A percentile compares a stretch with the other conserved stretches of the same genome.
phyloP scores from a whole-genome alignment of 495 filamentous ascomycete species.

The Penicillium herquei region DNA sequence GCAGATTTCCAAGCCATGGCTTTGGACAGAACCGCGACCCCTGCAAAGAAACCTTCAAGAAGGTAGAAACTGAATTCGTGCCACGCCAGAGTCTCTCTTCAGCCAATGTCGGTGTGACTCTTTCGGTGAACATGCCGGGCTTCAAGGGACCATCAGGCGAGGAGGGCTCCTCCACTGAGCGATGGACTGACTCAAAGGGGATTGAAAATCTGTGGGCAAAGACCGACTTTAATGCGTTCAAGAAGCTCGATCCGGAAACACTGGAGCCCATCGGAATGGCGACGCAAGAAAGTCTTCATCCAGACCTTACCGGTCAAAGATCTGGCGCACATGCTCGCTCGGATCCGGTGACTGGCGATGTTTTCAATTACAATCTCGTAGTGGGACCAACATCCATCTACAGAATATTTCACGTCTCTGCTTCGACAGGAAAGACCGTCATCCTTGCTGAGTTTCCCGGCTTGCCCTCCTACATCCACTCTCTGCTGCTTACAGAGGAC shows the following conservation, averaged over 20 bases:
- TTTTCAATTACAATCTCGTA: slow-evolving; percentile 75
- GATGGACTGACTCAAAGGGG: slow-evolving; percentile 26
- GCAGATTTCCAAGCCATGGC: slow-evolving; percentile 40
- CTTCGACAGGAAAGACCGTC: slow-evolving; percentile 58
- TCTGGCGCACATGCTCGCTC: slow-evolving; percentile 66
- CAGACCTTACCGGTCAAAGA: slow-evolving; percentile 60
- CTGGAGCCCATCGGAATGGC: slow-evolving; percentile 65
- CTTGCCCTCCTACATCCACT: slow-evolving; percentile 67
- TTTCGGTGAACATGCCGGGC: slow-evolving; percentile 59
- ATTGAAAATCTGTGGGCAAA: slow-evolving; percentile 54
- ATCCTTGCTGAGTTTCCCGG: slow-evolving; percentile 66
- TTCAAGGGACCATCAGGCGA: slow-evolving; percentile 18
- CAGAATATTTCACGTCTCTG: slow-evolving; percentile 62
- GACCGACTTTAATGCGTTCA: slow-evolving; percentile 57
- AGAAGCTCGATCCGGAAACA: slow-evolving; percentile 64
- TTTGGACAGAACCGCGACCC: slow-evolving; percentile 69
- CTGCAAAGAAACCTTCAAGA: slow-evolving; percentile 65
- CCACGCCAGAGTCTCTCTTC: slow-evolving; percentile 23
- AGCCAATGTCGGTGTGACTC: slow-evolving; percentile 58
- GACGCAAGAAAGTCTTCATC: slow-evolving; percentile 59
- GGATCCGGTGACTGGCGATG: slow-evolving; percentile 68
- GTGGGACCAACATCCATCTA: slow-evolving; percentile 52
- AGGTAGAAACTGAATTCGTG: slow-evolving; percentile 57
- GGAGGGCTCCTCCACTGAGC: slow-evolving; percentile 1
- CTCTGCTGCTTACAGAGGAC: slow-evolving; percentile 62